These are phyloP conservation scores for Coniferiporia weirii DNA, from an alignment of 1,284 basidiomycete species.

Conservation along the genomic window DNA sequence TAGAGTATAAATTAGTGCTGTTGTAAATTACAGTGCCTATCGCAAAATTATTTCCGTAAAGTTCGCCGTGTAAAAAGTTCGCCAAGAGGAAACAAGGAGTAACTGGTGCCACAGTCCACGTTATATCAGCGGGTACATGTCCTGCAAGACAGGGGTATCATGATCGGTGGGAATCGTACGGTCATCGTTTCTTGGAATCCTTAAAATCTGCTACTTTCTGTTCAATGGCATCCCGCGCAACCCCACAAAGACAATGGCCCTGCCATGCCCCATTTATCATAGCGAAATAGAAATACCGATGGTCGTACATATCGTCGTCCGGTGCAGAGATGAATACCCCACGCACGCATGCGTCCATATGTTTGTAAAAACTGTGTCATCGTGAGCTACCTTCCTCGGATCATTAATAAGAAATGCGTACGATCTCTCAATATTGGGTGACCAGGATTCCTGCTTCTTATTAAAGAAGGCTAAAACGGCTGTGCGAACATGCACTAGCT, in stretches of 20 bases:
- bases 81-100: neutral
- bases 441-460: conserved; percentile 13
- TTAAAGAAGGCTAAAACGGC: conserved; percentile 5
- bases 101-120: neutral
- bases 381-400: neutral
- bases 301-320: conserved; percentile 12
- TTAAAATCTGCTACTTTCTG: conserved; percentile 12
- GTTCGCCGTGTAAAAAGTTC: neutral
- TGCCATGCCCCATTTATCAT: conserved; percentile 14
- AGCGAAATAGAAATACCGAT: conserved; percentile 11
- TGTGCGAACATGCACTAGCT: conserved; percentile 8
- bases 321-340: conserved; percentile 13
- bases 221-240: conserved; percentile 13
- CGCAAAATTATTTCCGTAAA: neutral
- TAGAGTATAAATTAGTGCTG: conserved; percentile 1
- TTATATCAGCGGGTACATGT: neutral
- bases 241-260: conserved; percentile 9
- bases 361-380: conserved; percentile 7
- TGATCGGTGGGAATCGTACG: neutral
- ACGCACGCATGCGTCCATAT: conserved; percentile 15
- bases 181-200: conserved; percentile 8
- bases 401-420: neutral
- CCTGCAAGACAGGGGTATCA: neutral
- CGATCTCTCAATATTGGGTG: conserved; percentile 3
- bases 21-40: neutral